Evolutionary conservation across 495 filamentous ascomycete genomes (phyloP).

Genomic region (Melanomma pulvis-pyrius): DNA sequence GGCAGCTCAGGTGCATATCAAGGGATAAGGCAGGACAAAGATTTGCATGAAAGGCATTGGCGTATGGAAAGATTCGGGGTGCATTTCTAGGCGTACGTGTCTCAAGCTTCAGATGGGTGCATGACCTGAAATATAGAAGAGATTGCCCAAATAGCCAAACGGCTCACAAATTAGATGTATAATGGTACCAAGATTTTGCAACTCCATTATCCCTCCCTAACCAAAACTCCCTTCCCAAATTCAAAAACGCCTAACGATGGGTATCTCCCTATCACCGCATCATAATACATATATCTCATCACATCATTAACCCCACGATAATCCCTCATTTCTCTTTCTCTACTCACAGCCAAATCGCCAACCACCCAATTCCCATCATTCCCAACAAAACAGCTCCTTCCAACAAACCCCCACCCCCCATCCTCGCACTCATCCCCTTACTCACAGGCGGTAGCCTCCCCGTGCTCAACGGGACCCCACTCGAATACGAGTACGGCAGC

Average conservation of each 20-base stretch:
- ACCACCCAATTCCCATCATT: slow-evolving; percentile 14
- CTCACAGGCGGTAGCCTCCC: neutral
- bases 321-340: neutral
- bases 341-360: slow-evolving; percentile 17
- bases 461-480: neutral
- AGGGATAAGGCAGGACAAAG: neutral
- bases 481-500: neutral
- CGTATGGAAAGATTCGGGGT: neutral
- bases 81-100: neutral
- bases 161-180: neutral
- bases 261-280: slow-evolving; percentile 26
- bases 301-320: neutral
- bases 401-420: slow-evolving; percentile 10
- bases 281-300: slow-evolving; percentile 25
- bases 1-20: slow-evolving; percentile 18
- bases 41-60: neutral
- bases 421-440: neutral
- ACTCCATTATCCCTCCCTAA: neutral
- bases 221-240: neutral
- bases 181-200: neutral
- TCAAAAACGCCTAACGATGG: slow-evolving; percentile 24
- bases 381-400: slow-evolving; percentile 11
- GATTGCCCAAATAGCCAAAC: neutral
- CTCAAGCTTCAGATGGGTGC: neutral
- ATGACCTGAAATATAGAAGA: neutral